phyloP scores from a whole-genome alignment of 2,329 filamentous ascomycete genomes.

The Colletotrichum orbiculare region DNA sequence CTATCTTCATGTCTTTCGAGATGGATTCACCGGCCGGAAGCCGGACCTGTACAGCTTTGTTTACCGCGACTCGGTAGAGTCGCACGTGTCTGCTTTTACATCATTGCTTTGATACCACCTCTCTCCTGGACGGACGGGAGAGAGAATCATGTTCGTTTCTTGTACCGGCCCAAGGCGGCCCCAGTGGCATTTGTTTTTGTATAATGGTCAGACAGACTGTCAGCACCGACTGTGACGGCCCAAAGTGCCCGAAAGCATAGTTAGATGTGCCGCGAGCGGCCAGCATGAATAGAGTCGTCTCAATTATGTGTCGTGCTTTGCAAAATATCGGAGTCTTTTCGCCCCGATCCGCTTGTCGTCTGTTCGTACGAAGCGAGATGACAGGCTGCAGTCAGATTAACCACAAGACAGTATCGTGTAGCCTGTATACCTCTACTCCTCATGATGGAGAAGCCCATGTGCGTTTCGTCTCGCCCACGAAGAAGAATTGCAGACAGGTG shows the following conservation, averaged over 20 bases:
- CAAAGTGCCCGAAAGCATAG: not conserved
- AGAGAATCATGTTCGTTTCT: slow-evolving; percentile 29
- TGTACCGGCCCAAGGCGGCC: slow-evolving; percentile 6
- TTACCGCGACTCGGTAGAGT: slow-evolving; percentile 5
- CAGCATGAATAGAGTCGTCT: not conserved
- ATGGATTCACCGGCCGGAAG: slow-evolving; percentile 1
- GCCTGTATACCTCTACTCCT: too few relatives aligned
- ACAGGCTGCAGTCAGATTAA: too few relatives aligned
- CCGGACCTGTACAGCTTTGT: not conserved
- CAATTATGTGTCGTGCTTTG: not conserved
- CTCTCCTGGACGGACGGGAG: slow-evolving; percentile 15
- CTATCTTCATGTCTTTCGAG: slow-evolving; percentile 11
- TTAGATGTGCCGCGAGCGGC: slow-evolving; percentile 1
- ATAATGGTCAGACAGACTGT: slow-evolving; percentile 9
- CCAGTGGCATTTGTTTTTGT: slow-evolving; percentile 11
- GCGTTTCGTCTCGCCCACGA: too few relatives aligned
- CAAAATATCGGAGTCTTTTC: too few relatives aligned
- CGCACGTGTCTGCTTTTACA: slow-evolving; percentile 12
- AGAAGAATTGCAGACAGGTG: too few relatives aligned
- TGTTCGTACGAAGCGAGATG: too few relatives aligned
- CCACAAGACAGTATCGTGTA: too few relatives aligned
- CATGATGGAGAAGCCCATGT: too few relatives aligned
- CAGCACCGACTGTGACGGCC: not conserved
- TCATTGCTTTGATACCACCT: slow-evolving; percentile 34
- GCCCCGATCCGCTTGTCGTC: too few relatives aligned